These are phyloP conservation scores for Penicillium sp. DNA, from an alignment of 2,329 filamentous ascomycete species.

Conservation along the genomic window DNA sequence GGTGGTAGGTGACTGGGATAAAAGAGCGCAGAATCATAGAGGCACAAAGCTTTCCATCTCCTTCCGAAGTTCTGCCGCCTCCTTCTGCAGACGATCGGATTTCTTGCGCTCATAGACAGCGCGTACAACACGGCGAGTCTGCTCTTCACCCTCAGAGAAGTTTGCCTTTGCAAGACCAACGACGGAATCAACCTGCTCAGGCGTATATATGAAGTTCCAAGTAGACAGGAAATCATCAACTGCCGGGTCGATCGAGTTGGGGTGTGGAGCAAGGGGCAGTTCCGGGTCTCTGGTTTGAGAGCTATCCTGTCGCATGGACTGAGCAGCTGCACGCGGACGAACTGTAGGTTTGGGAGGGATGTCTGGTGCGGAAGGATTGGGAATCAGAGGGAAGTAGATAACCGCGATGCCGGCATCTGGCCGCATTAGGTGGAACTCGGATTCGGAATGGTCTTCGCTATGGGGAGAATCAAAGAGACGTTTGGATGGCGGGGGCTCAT, in stretches of 20 bases:
- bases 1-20: neutral
- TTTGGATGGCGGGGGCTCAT: slow-evolving; percentile 55
- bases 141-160: slow-evolving; percentile 75
- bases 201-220: slow-evolving; percentile 97
- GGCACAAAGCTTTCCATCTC: slow-evolving; percentile 33
- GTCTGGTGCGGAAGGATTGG: slow-evolving; percentile 58
- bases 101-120: slow-evolving; percentile 95
- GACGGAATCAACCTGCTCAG: slow-evolving; percentile 82
- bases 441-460: slow-evolving; percentile 57
- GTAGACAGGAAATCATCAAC: slow-evolving; percentile 84
- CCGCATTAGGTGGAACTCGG: slow-evolving; percentile 67
- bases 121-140: slow-evolving; percentile 72
- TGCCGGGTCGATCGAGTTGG: slow-evolving; percentile 73
- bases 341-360: slow-evolving; percentile 23
- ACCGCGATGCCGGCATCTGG: slow-evolving; percentile 83
- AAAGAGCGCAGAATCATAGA: slow-evolving; percentile 11
- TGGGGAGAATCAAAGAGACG: slow-evolving; percentile 41
- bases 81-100: slow-evolving; percentile 44
- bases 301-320: slow-evolving; percentile 20
- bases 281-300: slow-evolving; percentile 19
- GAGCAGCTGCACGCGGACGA: slow-evolving; percentile 23
- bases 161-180: slow-evolving; percentile 81
- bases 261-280: slow-evolving; percentile 44
- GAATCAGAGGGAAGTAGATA: slow-evolving; percentile 84
- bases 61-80: slow-evolving; percentile 26